Base-by-base conservation (phyloP, 306 rosid genomes). In the Inga leiocalycina region DNA sequence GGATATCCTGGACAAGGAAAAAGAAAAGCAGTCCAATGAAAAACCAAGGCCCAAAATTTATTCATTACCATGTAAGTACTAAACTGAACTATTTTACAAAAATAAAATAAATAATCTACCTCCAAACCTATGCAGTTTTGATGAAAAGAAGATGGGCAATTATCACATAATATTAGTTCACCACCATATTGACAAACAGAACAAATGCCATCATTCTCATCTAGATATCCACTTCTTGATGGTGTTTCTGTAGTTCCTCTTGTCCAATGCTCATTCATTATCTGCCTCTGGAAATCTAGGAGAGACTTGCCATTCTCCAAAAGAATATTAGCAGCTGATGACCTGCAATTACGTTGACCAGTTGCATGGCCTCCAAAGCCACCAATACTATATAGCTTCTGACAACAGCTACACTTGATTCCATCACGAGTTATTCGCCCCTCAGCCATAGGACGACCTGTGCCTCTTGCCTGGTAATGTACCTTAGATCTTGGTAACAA, bases 151-250 rank as follows among this genome's bases (percentile, higher is more conserved):
- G 99, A 91, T 8, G 96, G 99, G 20, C 99, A 95, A 35, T 78
- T 82, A 82, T 95, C 99, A 67, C 99, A 95, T 83, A 92, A 89
- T 78, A 95, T 65, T 84, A 95, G 86, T 35, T 90, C 92, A 41
- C 98, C 99, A n/a, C 98, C 98, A 79, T 84, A 82, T 81, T 87
- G 96, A 80, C 98, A 93, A 85, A 90, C 89, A 62, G 98, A 83
- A 80, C 98, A 95, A 85, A 92, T 85, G 85, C 80, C 79, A 83
- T 95, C 99, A 84, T 90, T 93, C 80, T 88, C 86, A 1, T 87
- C 88, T 41, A 30, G 80, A 78, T 8, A 32, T 74, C 68, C 75
- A 59, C 48, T 74, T 68, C 30, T 43, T 32, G 3, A n/a, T 69
- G 86, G 74, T 71, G 88, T 76, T 80, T 34, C 30, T 48, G 19